Base-by-base conservation (phyloP, 73 alveolate species). In the Durusdinium trenchii region DNA sequence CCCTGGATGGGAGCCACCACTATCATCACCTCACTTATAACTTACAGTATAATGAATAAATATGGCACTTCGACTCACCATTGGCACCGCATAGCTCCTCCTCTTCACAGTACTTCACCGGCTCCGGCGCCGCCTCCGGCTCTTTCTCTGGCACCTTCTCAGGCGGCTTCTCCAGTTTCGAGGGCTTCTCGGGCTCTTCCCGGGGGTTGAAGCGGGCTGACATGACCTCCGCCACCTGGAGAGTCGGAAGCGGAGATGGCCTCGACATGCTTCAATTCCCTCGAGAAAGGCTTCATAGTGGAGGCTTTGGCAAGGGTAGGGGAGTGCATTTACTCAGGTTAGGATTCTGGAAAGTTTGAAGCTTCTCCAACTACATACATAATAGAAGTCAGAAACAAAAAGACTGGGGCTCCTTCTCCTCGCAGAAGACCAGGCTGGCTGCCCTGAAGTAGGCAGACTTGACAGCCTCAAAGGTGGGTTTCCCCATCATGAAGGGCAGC, bases 401-500 rank as follows among this genome's bases (percentile, higher is more conserved):
- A n/a, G n/a, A n/a, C n/a, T n/a, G n/a, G n/a, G n/a, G n/a, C n/a
- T n/a, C n/a, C 57, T 48, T 36, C 61, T 91, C 98, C 60, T 91
- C 98, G 57, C 98, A 91, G 35, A 91, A 91, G 45, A 91, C 90
- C 50, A 91, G 78, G 57, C 90, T 69, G 48, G 98, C 98, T 18
- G 98, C 98, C 9, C 98, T 87, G 47, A 91, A 89, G 62, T 91
- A 91, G 45, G 98, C 98, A 18, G 98, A n/a, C 67, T 94, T 78
- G 42, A 94, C 99, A 36, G 94, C 93, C 52, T 94, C 99, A 40
- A 94, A 94, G 54, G 99, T 94, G 10, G 99, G 99, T 42, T 94
- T 94, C 50, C 99, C 99, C 50, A 78, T 94, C 99, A 94, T 94
- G 93, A 94, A 94, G 47, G 99, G 99, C 99, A 94, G 45, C 54